A percentile compares a stretch with the other conserved stretches of the same genome.
These are phyloP conservation scores for Bryopsis sp. DNA, from an alignment of 139 green algal genomes.

Conservation along the genomic window DNA sequence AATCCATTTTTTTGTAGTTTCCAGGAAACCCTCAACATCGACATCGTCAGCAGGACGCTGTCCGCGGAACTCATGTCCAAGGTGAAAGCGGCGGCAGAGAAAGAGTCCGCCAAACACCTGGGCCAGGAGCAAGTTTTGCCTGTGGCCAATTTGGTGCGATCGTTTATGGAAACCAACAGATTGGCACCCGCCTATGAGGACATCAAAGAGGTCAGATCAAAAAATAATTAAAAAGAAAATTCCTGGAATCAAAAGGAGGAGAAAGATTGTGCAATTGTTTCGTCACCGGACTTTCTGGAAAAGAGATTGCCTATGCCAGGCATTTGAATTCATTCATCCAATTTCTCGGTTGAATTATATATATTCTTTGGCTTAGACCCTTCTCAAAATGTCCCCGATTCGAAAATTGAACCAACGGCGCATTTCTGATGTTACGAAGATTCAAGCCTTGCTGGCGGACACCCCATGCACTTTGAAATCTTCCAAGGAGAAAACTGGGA, in stretches of 20 bases:
- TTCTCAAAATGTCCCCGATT: background rate
- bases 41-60: background rate
- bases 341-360: too few species aligned
- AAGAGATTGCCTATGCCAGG: too few species aligned
- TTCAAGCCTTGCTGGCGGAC: too few species aligned
- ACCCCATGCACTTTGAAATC: background rate
- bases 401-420: background rate
- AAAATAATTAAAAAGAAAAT: too few species aligned
- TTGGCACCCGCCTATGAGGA: background rate
- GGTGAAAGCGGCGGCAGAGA: background rate
- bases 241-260: too few species aligned
- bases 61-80: background rate
- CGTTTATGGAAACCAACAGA: background rate
- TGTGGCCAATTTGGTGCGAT: background rate
- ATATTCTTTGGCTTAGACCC: too few species aligned
- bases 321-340: too few species aligned
- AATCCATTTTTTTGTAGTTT: too few species aligned
- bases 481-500: slow-evolving; percentile 11
- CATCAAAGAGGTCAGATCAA: background rate
- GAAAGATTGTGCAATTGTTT: too few species aligned
- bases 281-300: too few species aligned
- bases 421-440: background rate
- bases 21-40: background rate
- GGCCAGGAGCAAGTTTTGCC: background rate
- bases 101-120: background rate